Percentiles rank a stretch among this genome's conserved stretches.
Conservation (phyloP, 2,329 filamentous ascomycete genomes). For the Talaromyces sp. region DNA sequence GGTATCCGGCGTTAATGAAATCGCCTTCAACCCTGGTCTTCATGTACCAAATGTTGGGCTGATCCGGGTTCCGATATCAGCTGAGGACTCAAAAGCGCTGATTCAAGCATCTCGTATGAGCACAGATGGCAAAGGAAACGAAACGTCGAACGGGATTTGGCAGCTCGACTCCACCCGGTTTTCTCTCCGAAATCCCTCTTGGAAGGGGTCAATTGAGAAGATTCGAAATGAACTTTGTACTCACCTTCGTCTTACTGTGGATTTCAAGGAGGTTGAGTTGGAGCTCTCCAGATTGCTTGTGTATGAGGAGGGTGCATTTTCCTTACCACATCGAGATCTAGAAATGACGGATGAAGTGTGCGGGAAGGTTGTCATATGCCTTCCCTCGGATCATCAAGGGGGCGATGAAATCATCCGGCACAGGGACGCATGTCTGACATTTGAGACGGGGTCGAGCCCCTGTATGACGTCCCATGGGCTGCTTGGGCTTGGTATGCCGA, state of each 20-base stretch:
- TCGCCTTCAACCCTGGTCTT: not conserved
- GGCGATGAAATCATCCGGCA: not conserved
- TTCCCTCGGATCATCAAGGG: not conserved
- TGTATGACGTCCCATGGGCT: not conserved
- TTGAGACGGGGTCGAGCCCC: not conserved
- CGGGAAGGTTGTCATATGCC: not conserved
- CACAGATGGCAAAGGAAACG: not conserved
- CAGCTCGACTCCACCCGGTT: not conserved
- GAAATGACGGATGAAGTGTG: not conserved
- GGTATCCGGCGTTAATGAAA: too few species aligned
- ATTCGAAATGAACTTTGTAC: not conserved
- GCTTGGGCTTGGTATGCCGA: not conserved
- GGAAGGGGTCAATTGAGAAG: not conserved
- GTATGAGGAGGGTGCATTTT: not conserved
- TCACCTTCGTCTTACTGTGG: not conserved
- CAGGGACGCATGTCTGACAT: not conserved
- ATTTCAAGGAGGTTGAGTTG: not conserved
- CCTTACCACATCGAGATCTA: not conserved
- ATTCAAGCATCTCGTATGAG: not conserved
- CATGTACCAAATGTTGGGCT: not conserved
- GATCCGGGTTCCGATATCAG: not conserved
- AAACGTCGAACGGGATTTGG: not conserved
- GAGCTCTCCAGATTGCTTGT: not conserved
- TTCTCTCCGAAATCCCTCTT: not conserved
- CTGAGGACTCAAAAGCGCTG: not conserved